Evolutionary conservation across 2,329 filamentous ascomycete genomes (phyloP).

Genomic region (Zymoseptoria ardabiliae): DNA sequence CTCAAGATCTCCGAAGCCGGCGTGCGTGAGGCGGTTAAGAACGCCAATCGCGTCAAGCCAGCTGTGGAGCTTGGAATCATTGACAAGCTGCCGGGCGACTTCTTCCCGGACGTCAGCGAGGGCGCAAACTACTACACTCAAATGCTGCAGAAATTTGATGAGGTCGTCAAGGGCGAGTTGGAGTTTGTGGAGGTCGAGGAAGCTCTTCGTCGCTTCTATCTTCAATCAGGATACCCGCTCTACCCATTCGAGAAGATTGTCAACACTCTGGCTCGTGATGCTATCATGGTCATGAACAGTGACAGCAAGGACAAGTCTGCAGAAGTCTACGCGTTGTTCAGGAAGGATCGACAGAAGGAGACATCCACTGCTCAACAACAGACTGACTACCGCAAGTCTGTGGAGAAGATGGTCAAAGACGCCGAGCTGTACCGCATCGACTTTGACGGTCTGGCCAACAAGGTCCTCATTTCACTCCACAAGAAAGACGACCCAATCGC

Average conservation of each 20-base stretch:
- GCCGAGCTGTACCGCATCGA: conserved; percentile 83
- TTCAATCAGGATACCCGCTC: conserved; percentile 83
- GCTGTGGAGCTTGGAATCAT: conserved; percentile 78
- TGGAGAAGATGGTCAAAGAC: conserved; percentile 88
- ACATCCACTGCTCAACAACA: conserved; percentile 86
- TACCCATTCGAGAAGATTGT: conserved; percentile 91
- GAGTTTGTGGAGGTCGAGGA: conserved; percentile 84
- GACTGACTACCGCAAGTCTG: conserved; percentile 82
- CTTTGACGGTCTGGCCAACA: conserved; percentile 63
- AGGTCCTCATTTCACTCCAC: conserved; percentile 72
- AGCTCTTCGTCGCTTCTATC: conserved; percentile 81
- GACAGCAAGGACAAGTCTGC: conserved; percentile 91
- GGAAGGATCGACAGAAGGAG: conserved; percentile 70
- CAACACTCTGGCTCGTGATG: conserved; percentile 70
- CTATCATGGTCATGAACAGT: conserved; percentile 71
- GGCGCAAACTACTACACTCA: conserved; percentile 75
- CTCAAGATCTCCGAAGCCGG: conserved; percentile 73
- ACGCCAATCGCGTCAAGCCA: conserved; percentile 68
- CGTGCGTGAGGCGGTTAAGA: conserved; percentile 65
- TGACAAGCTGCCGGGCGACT: conserved; percentile 65
- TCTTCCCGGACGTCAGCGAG: conserved; percentile 60
- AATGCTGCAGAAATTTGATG: conserved; percentile 77
- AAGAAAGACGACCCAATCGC: conserved; percentile 70
- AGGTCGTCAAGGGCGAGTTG: conserved; percentile 72
- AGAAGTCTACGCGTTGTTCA: conserved; percentile 82